Percentiles rank a stretch among this genome's conserved stretches.
Conservation (phyloP, 2,329 filamentous ascomycete genomes). For the Dothidotthia symphoricarpi region DNA sequence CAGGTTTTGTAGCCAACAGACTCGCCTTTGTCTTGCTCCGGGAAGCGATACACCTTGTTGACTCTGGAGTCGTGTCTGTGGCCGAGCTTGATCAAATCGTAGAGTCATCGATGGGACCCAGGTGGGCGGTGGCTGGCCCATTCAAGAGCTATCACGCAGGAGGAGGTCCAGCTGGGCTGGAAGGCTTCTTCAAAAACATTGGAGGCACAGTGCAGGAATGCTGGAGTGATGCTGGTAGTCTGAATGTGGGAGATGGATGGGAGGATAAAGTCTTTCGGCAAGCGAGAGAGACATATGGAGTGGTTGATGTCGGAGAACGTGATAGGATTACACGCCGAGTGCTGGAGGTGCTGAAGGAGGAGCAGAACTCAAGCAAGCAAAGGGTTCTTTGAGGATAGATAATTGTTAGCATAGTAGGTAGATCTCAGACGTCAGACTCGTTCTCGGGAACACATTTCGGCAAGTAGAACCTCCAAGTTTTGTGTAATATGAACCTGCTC, state of each 20-base stretch:
- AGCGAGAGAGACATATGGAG: constrained; percentile 50
- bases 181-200: constrained; percentile 56
- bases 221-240: constrained; percentile 52
- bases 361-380: constrained; percentile 10
- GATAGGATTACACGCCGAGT: constrained; percentile 46
- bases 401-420: too few relatives aligned
- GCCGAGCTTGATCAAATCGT: constrained; percentile 55
- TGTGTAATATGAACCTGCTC: not conserved
- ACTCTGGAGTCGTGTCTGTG: constrained; percentile 52
- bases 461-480: too few relatives aligned
- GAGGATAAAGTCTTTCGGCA: constrained; percentile 48
- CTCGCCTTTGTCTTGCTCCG: constrained; percentile 57
- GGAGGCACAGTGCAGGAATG: constrained; percentile 55
- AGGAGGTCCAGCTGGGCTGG: constrained; percentile 54
- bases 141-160: constrained; percentile 61
- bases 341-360: constrained; percentile 41
- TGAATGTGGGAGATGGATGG: constrained; percentile 48
- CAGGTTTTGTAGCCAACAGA: constrained; percentile 59
- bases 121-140: constrained; percentile 45
- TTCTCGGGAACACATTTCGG: too few relatives aligned
- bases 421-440: too few relatives aligned
- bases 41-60: constrained; percentile 56
- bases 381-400: too few relatives aligned
- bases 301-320: constrained; percentile 42
- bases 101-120: constrained; percentile 27